phyloP scores from a whole-genome alignment of 208 protist species.

The Leishmania turanica region DNA sequence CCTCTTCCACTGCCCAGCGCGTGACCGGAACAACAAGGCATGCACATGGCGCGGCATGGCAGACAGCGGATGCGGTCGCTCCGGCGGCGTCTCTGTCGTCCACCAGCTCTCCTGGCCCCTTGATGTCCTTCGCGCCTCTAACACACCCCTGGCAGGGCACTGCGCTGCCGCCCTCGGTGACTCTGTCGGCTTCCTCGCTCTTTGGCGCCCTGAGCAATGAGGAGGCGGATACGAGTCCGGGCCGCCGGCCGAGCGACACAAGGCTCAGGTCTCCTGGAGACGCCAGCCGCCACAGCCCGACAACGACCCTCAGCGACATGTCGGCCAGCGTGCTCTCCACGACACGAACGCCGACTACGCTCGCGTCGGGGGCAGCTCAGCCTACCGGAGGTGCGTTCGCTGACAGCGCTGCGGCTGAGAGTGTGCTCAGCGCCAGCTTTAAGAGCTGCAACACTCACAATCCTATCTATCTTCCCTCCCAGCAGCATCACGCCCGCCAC shows the following conservation, averaged over 20 bases:
- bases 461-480: not conserved
- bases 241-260: conserved; percentile 11
- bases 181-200: not conserved
- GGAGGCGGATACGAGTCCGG: conserved; percentile 5
- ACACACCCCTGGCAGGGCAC: conserved; percentile 5
- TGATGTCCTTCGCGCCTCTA: conserved; percentile 21
- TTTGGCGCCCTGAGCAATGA: not conserved
- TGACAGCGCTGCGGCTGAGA: not conserved
- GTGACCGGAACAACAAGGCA: not conserved
- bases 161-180: conserved; percentile 4
- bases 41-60: not conserved
- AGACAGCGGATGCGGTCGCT: not conserved
- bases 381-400: not conserved
- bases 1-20: not conserved
- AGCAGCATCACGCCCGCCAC: not conserved
- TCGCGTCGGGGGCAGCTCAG: not conserved
- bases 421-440: not conserved
- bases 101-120: not conserved
- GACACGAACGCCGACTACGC: conserved; percentile 22
- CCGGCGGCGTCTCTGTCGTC: not conserved
- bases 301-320: conserved; percentile 29
- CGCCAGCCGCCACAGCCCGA: conserved; percentile 20
- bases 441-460: not conserved
- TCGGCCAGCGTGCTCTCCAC: conserved; percentile 33
- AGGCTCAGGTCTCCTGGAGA: conserved; percentile 17